Base-by-base conservation (phyloP, 164 flowering plant genomes). In the Nymphaea thermarum region DNA sequence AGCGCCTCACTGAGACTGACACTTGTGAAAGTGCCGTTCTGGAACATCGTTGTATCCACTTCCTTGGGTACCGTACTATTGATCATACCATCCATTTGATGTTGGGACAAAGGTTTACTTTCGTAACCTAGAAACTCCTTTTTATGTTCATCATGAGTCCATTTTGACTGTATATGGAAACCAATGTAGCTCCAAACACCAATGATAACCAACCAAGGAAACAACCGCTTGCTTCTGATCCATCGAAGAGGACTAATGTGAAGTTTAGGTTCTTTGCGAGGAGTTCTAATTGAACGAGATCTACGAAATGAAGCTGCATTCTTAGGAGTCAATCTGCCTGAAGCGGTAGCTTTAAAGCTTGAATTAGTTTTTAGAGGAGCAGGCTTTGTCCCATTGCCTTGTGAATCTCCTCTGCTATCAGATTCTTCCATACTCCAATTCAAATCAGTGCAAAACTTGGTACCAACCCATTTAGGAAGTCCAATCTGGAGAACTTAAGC, bases 131-230 rank as follows among this genome's bases (percentile, higher is more conserved):
- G 65, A 66, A 85, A 70, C 60, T 80, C 80, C 43, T 82, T 81
- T 68, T 83, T 82, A 63, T 85, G 59, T 70, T 90, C 83, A 42
- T 86, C 86, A 78, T 95, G 99, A 62, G 98, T 98, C 99, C 98
- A 95, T 73, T 82, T 86, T 10, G 98, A 92, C 80, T 95, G 99
- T 43, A 95, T 80, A 74, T 83, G 86, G 69, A 95, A 95, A 12
- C 89, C 99, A 68, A 86, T 84, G 76, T 95, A 95, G 18, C 96
- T 81, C 99, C 99, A 95, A 11, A 95, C 90, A 67, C 97, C 86
- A 53, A 95, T 90, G 71, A 95, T 71, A 61, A 89, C 76, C 84
- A 95, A 77, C 99, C 97, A 95, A 65, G 80, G 85, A 62, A 92
- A 73, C 64, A 95, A 59, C 5, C 87, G 74, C 64, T 84, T 87